phyloP scores from a whole-genome alignment of 495 filamentous ascomycete species.

The Trichocladium uniseriatum region DNA sequence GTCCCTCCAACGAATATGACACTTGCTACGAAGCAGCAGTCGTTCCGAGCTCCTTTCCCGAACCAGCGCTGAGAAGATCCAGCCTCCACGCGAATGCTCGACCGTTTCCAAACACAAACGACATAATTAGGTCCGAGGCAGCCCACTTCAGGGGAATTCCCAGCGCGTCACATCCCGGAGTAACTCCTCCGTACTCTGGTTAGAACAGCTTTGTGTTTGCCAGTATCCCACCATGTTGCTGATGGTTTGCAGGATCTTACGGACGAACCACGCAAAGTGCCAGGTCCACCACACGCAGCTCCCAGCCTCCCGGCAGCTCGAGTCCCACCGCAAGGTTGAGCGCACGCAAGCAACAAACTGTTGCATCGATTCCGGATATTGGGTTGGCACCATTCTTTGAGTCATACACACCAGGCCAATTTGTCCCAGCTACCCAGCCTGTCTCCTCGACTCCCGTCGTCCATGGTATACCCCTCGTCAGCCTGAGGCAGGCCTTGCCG shows the following conservation, averaged over 20 bases:
- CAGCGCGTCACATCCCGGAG: background rate
- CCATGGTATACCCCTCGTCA: slow-evolving; percentile 64
- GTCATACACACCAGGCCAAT: no score
- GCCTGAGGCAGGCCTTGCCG: slow-evolving; percentile 57
- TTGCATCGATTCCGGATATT: no score
- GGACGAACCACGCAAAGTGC: background rate
- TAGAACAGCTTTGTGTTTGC: background rate
- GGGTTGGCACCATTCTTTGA: no score
- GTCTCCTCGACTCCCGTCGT: slow-evolving; percentile 33
- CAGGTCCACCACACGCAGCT: background rate
- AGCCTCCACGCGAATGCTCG: background rate
- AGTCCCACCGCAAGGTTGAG: slow-evolving; percentile 12
- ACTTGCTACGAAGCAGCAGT: background rate
- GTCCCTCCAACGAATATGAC: background rate
- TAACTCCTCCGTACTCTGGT: background rate
- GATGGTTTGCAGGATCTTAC: background rate
- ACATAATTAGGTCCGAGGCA: background rate
- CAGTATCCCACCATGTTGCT: background rate
- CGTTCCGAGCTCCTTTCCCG: background rate
- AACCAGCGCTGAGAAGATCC: background rate
- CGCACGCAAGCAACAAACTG: background rate
- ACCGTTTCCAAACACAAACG: background rate
- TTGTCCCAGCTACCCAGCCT: no score
- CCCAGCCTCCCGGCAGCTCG: slow-evolving; percentile 4
- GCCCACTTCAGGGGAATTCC: background rate